Conservation (phyloP, 768 basidiomycete genomes). For the Tylopilus subfusipes region DNA sequence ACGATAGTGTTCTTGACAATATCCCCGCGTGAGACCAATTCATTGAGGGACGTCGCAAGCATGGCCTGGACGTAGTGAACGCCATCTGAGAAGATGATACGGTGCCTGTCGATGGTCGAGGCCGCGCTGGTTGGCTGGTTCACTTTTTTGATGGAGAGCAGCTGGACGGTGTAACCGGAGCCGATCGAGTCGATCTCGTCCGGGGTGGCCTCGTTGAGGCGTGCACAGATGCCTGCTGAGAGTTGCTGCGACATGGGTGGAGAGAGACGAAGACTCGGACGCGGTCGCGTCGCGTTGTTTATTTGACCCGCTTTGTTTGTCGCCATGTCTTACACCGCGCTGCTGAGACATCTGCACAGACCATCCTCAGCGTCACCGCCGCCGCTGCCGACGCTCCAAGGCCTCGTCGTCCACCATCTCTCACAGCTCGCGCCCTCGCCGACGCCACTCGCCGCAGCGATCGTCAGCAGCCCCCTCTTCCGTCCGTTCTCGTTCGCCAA, state of each 20-base stretch:
- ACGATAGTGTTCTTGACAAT: constrained; percentile 68
- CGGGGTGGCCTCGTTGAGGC: constrained; percentile 41
- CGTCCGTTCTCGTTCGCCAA: constrained; percentile 29
- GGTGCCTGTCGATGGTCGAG: constrained; percentile 52
- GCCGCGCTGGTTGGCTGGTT: constrained; percentile 30
- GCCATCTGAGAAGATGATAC: constrained; percentile 91
- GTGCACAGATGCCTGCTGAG: constrained; percentile 52
- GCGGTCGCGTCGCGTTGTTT: constrained; percentile 19
- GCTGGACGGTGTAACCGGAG: constrained; percentile 57
- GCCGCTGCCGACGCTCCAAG: constrained; percentile 23
- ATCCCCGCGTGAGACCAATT: constrained; percentile 58
- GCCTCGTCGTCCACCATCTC: constrained; percentile 29
- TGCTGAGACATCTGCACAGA: constrained; percentile 28
- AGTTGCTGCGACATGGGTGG: constrained; percentile 36
- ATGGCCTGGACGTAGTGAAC: constrained; percentile 84
- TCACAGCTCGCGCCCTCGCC: constrained; percentile 25
- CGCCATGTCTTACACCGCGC: constrained; percentile 21
- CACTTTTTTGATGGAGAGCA: constrained; percentile 83
- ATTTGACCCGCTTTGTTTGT: constrained; percentile 8
- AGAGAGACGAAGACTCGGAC: neutral
- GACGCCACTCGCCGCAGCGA: constrained; percentile 32
- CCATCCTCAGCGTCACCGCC: constrained; percentile 13
- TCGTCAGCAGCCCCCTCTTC: constrained; percentile 31
- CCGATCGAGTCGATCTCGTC: constrained; percentile 29
- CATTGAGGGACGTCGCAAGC: constrained; percentile 90